A percentile compares a stretch with the other conserved stretches of the same genome.
These are phyloP conservation scores for Candolleomyces aberdarensis DNA, from an alignment of 768 basidiomycete species.

Conservation along the genomic window DNA sequence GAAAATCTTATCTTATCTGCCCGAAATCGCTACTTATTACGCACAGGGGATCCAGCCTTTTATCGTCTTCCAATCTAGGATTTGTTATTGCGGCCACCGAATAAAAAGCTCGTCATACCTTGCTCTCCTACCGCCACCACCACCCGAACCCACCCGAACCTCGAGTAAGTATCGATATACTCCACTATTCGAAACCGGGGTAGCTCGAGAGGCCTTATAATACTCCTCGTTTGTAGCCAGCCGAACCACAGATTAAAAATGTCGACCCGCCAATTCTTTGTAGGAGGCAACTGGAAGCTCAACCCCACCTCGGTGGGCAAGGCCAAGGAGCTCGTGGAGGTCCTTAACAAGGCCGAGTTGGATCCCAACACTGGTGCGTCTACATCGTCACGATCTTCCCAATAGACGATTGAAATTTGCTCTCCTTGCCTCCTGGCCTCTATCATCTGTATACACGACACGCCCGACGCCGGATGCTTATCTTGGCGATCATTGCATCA, in stretches of 20 bases:
- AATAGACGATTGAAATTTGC: too few relatives aligned
- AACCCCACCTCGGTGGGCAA: constrained; percentile 71
- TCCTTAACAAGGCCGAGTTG: constrained; percentile 76
- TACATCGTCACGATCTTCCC: neutral
- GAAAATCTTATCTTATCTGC: neutral
- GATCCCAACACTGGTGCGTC: constrained; percentile 71
- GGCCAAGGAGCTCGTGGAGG: constrained; percentile 61
- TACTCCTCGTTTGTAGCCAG: neutral
- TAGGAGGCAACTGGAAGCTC: constrained; percentile 99
- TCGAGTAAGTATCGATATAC: neutral
- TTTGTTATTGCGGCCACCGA: neutral
- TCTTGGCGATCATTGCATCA: neutral
- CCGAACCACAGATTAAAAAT: neutral
- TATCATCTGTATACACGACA: too few relatives aligned
- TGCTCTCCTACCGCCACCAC: neutral
- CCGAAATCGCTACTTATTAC: neutral
- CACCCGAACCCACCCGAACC: constrained; percentile 2
- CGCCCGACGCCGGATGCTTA: too few relatives aligned
- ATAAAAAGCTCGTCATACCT: neutral
- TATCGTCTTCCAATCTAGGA: too few relatives aligned
- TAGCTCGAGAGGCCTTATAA: neutral
- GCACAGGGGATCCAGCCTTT: too few relatives aligned
- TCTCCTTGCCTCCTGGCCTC: too few relatives aligned
- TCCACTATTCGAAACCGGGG: neutral
- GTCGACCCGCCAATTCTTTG: constrained; percentile 81